Percentiles rank a stretch among this genome's conserved stretches.
These are phyloP conservation scores for Eucalyptus sp. DNA, from an alignment of 345 rosid genomes.

Conservation along the genomic window DNA sequence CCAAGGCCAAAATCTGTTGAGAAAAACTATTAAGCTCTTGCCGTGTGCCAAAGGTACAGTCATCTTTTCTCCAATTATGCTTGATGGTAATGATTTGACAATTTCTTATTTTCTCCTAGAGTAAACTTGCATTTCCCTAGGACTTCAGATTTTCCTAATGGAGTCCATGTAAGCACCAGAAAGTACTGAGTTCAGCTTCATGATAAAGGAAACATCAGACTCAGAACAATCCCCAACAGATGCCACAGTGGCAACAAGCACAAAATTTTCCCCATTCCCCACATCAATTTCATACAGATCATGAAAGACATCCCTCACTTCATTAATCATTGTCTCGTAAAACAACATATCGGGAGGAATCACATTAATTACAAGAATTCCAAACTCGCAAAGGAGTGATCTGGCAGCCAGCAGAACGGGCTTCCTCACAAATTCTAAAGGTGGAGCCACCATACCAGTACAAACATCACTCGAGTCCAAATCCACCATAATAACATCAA, in stretches of 20 bases:
- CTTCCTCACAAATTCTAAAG: conserved; percentile 37
- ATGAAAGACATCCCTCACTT: conserved; percentile 25
- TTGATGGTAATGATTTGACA: neutral
- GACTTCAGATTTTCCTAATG: conserved; percentile 29
- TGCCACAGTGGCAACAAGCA: conserved; percentile 35
- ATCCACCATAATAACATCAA: conserved; percentile 83
- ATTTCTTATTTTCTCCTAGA: neutral
- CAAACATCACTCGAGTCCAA: conserved; percentile 43
- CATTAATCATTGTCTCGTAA: conserved; percentile 20
- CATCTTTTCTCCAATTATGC: neutral
- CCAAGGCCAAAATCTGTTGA: neutral
- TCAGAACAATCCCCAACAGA: conserved; percentile 1
- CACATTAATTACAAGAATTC: conserved; percentile 56
- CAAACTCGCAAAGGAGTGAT: conserved; percentile 30
- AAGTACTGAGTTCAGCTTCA: conserved; percentile 12
- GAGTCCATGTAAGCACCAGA: conserved; percentile 32
- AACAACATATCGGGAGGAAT: conserved; percentile 36
- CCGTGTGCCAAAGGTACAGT: neutral
- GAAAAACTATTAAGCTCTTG: neutral
- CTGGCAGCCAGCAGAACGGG: conserved; percentile 42
- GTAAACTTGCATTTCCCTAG: neutral
- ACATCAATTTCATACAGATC: conserved; percentile 71
- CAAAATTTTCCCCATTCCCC: conserved; percentile 55
- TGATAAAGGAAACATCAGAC: conserved; percentile 11
- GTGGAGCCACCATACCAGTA: conserved; percentile 62